Base-by-base conservation (phyloP, 441 rosid species). In the Erysimum cheiri region DNA sequence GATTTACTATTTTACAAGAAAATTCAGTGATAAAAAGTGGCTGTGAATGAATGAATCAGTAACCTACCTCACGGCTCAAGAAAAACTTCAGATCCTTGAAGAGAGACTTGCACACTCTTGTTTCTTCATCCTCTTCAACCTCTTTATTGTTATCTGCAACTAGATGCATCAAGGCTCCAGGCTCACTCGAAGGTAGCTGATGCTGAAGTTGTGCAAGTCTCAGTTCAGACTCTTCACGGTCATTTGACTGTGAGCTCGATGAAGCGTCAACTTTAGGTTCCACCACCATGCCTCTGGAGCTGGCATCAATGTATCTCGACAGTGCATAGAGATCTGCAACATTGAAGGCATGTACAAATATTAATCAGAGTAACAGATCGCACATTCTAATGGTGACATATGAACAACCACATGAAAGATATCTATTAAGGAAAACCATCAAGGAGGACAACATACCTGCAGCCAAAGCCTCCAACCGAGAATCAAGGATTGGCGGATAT, bases 151-250 rank as follows among this genome's bases (percentile, higher is more conserved):
- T 81, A 77, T 82, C 85, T 69, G 84, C 86, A 67, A 91, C 88
- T 43, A 89, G 85, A 79, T 87, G 93, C 97, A 93, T 91, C 75
- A 93, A 52, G 32, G 95, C 95, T 69, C 97, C 93, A 71, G 95
- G 91, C 81, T 91, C 96, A 77, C 88, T 89, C 31, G 90, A 75
- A 65, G 97, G 90, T 61, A 93, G 93, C 78, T 91, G 98, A 78
- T 82, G 92, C 73, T 91, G 98, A 74, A 93, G 88, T 80, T 93
- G 97, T 31, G 98, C 89, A 64, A 93, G 96, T 73, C 95, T 86
- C 48, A 93, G 77, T 50, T 89, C 92, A 67, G 98, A 89, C 75
- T 91, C 95, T 44, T 80, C 84, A 31, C 55, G 75, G 37, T 65
- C 80, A 58, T 67, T 77, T 70, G 75, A 83, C 69, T 80, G 83